A percentile compares a stretch with the other conserved stretches of the same genome.
These are phyloP conservation scores for Umbelopsis sp. DNA, from an alignment of 192 early-diverging fungal genomes.

Conservation along the genomic window DNA sequence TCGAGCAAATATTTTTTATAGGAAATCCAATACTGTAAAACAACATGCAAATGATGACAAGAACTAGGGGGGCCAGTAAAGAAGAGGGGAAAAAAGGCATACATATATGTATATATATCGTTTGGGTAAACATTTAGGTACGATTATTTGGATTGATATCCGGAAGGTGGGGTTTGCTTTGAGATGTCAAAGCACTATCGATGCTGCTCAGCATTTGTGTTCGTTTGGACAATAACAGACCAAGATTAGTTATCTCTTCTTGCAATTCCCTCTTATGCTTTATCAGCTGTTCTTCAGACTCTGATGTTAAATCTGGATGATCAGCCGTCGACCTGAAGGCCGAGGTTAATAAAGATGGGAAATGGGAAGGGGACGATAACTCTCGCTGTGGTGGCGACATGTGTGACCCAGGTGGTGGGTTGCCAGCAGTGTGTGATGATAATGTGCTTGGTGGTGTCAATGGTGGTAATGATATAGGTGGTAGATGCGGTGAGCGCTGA, in stretches of 20 bases:
- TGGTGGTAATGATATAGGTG: conserved; percentile 10
- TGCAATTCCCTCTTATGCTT: conserved; percentile 46
- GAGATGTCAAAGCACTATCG: conserved; percentile 43
- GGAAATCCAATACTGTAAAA: background rate
- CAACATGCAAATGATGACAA: conserved; percentile 14
- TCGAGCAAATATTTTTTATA: too few species aligned
- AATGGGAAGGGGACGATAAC: background rate
- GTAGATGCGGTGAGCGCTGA: conserved; percentile 13
- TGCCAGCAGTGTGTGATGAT: background rate
- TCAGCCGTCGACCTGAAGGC: conserved; percentile 5
- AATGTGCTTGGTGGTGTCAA: background rate
- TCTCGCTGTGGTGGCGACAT: conserved; percentile 6
- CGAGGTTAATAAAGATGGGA: conserved; percentile 9
- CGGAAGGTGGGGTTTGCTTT: background rate
- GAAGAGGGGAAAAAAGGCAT: background rate
- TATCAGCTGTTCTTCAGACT: background rate
- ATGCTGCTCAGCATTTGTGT: conserved; percentile 48
- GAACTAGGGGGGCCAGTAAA: background rate
- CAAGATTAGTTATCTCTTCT: conserved; percentile 48
- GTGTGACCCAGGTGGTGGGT: conserved; percentile 10
- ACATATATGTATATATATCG: too few species aligned
- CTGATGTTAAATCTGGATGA: conserved; percentile 7
- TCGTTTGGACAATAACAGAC: conserved; percentile 44
- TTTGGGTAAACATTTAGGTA: conserved; percentile 12
- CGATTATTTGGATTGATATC: background rate